phyloP scores from a whole-genome alignment of 2,329 filamentous ascomycete species.

The Ophiostoma piceae region DNA sequence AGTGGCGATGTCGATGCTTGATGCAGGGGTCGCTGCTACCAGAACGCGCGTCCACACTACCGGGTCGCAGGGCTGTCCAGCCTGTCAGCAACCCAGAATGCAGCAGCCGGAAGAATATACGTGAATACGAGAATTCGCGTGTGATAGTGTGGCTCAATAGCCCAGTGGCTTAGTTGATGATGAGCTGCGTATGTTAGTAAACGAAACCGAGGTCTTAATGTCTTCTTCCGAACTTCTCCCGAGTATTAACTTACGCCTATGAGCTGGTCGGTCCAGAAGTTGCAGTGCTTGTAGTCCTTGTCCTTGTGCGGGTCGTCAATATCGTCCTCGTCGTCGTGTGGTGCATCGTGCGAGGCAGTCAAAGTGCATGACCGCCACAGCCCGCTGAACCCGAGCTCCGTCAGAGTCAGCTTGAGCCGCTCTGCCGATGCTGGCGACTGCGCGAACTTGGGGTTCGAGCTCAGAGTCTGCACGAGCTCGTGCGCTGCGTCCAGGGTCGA shows the following conservation, averaged over 20 bases:
- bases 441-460: conserved; percentile 49
- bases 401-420: conserved; percentile 49
- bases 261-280: conserved; percentile 53
- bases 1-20: background rate
- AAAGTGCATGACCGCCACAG: conserved; percentile 54
- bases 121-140: background rate
- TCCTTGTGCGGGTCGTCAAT: background rate
- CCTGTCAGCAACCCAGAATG: background rate
- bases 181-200: conserved; percentile 9
- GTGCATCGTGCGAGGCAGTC: conserved; percentile 36
- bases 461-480: conserved; percentile 53
- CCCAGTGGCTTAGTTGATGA: background rate
- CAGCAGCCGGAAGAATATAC: background rate
- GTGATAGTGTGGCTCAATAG: background rate
- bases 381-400: conserved; percentile 58
- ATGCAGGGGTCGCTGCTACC: background rate
- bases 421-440: conserved; percentile 45
- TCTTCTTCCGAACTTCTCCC: background rate
- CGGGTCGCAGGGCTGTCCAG: background rate
- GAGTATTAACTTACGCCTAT: conserved; percentile 46
- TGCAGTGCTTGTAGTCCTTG: conserved; percentile 48
- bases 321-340: conserved; percentile 2
- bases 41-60: conserved; percentile 1
- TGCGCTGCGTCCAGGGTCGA: conserved; percentile 57
- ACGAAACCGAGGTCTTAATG: background rate